phyloP scores from a whole-genome alignment of 2,329 filamentous ascomycete species.

The Coniochaeta sp. region DNA sequence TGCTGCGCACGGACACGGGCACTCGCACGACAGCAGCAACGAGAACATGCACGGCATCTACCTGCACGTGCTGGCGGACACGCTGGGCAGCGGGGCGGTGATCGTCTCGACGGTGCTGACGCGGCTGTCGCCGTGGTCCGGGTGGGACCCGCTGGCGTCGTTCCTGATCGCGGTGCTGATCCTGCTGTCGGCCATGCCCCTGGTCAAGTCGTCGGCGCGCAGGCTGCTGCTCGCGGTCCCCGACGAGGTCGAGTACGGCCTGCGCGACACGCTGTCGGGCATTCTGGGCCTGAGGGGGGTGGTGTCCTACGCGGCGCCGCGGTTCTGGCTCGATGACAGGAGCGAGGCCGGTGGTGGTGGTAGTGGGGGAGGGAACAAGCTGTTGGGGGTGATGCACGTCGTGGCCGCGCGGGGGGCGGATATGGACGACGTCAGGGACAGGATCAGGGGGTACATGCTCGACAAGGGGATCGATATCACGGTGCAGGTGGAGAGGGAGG shows the following conservation, averaged over 20 bases:
- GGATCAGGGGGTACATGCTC: constrained; percentile 65
- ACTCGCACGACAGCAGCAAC: constrained; percentile 69
- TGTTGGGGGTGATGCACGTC: constrained; percentile 82
- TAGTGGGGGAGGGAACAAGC: too few species aligned
- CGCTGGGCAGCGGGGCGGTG: constrained; percentile 87
- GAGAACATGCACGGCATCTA: constrained; percentile 99
- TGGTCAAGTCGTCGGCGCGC: constrained; percentile 78
- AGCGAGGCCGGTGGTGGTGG: constrained; percentile 29
- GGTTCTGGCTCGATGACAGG: constrained; percentile 86
- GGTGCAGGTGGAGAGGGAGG: constrained; percentile 82
- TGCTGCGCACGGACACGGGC: constrained; percentile 18
- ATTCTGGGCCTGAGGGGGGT: constrained; percentile 79
- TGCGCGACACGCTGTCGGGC: constrained; percentile 79
- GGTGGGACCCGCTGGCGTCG: constrained; percentile 91
- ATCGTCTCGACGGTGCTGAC: constrained; percentile 87
- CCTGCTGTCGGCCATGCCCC: constrained; percentile 81
- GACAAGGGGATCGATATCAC: constrained; percentile 72
- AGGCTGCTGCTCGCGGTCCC: constrained; percentile 79
- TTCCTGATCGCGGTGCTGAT: constrained; percentile 91
- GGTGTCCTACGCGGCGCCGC: constrained; percentile 74
- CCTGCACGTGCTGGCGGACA: constrained; percentile 89
- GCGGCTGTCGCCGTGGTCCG: constrained; percentile 80
- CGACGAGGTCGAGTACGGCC: constrained; percentile 75
- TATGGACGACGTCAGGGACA: constrained; percentile 73
- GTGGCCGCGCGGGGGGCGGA: constrained; percentile 66